Percentiles rank a stretch among this genome's conserved stretches.
Evolutionary conservation across 2,329 filamentous ascomycete genomes (phyloP).

Genomic region (Exophiala dermatitidis): DNA sequence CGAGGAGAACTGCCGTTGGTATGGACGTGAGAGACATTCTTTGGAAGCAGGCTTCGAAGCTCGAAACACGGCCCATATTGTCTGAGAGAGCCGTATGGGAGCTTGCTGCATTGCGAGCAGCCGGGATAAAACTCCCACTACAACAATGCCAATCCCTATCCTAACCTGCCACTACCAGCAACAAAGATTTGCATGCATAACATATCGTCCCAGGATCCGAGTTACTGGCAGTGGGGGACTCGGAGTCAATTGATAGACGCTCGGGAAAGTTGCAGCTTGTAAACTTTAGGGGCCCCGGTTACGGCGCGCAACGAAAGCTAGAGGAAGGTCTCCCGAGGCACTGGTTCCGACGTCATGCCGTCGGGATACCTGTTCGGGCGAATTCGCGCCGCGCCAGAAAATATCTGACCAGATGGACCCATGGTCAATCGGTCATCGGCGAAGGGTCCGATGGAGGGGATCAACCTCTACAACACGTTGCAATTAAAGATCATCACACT

Average conservation of each 20-base stretch:
- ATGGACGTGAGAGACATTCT: conserved; percentile 3
- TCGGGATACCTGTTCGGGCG: conserved; percentile 4
- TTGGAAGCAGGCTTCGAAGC: conserved; percentile 22
- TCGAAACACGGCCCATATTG: conserved; percentile 27
- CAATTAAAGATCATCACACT: too few species aligned
- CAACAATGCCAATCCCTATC: neutral
- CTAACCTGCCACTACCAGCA: neutral
- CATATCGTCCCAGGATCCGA: too few species aligned
- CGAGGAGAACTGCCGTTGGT: conserved; percentile 4
- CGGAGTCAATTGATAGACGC: too few species aligned
- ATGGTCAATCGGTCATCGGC: neutral
- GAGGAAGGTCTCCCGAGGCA: conserved; percentile 9
- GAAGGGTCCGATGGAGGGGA: neutral
- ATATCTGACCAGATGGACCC: neutral
- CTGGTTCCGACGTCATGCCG: conserved; percentile 3
- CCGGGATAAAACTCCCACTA: neutral
- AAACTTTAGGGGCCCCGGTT: too few species aligned
- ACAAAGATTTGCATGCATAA: neutral
- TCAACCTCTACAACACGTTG: too few species aligned
- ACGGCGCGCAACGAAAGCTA: neutral
- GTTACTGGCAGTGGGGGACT: too few species aligned
- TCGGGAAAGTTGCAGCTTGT: neutral
- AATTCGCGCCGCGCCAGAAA: neutral
- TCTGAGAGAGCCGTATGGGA: conserved; percentile 26
- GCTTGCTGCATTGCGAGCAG: conserved; percentile 27